Base-by-base conservation (phyloP, 2,329 filamentous ascomycete species). In the Cordyceps tenuipes region DNA sequence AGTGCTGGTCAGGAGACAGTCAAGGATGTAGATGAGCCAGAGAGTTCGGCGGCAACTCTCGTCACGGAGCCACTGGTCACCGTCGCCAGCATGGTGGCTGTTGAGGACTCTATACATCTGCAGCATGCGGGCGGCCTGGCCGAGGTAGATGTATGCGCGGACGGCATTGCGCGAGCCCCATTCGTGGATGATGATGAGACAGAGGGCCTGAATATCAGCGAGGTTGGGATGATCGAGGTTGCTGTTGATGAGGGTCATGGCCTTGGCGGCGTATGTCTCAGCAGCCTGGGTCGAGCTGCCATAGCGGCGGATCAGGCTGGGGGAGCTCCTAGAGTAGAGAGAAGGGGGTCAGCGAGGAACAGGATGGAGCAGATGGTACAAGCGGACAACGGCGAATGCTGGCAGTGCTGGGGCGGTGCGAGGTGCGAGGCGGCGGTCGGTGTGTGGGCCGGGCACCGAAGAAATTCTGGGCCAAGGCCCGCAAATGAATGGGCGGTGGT, bases 21-120 rank as follows among this genome's bases (percentile, higher is more conserved):
- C 82, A 51, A 85, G 77, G 48, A 85, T 81, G 69, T 85, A 85
- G 63, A 84, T 81, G 59, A 85, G 75, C 82, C 82, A 85, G 53
- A 85, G 70, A 3, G 82, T 84, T 41, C 82, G 81, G 55, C 82
- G 81, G 69, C 84, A 81, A 0, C 81, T 82, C 68, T 85, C 82
- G 52, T 85, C 82, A 64, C 82, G 80, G 13, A 84, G 76, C 67
- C 85, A 85, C 65, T 81, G 79, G 64, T 84, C 82, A n/a, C 78
- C 66, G 39, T 82, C 80, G 17, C 76, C 74, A 47, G 75, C 71
- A 64, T 81, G 78, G 64, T 83, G 81, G 46, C 76, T 77, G 65
- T 83, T 80, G 50, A 85, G 77, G 60, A 85, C 80, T 63, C 81
- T 78, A 66, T 81, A 84, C 82, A 85, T 85, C 72, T 85, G 82